These are phyloP conservation scores for Tolypocladium tropicale DNA, from an alignment of 2,329 filamentous ascomycete species.

Conservation along the genomic window DNA sequence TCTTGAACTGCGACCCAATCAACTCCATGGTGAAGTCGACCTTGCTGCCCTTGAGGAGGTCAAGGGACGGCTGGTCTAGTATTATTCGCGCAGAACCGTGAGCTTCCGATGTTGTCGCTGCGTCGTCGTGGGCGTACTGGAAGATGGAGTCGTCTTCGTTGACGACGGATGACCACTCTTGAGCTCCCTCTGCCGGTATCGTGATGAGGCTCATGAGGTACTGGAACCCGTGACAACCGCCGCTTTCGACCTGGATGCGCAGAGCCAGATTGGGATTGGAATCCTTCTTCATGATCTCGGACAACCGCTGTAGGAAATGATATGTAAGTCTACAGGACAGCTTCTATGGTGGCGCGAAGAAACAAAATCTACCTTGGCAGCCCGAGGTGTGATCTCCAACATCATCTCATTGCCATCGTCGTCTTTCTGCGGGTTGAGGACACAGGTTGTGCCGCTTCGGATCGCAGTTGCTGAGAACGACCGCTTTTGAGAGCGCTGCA, in stretches of 20 bases:
- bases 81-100: slow-evolving; percentile 61
- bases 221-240: slow-evolving; percentile 96
- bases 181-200: slow-evolving; percentile 31
- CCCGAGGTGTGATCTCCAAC: slow-evolving; percentile 75
- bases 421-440: slow-evolving; percentile 65
- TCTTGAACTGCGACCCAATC: slow-evolving; percentile 84
- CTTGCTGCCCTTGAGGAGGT: slow-evolving; percentile 84
- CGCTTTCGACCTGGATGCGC: slow-evolving; percentile 85
- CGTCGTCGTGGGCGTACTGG: slow-evolving; percentile 49
- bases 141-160: slow-evolving; percentile 83
- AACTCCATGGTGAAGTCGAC: slow-evolving; percentile 95
- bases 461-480: slow-evolving; percentile 27
- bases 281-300: slow-evolving; percentile 64
- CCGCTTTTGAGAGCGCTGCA: slow-evolving; percentile 5
- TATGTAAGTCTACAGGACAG: neutral
- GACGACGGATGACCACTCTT: slow-evolving; percentile 24
- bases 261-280: slow-evolving; percentile 71
- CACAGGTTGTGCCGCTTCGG: slow-evolving; percentile 33
- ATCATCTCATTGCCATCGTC: slow-evolving; percentile 78
- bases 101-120: slow-evolving; percentile 14
- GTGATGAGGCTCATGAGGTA: slow-evolving; percentile 84
- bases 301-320: slow-evolving; percentile 47
- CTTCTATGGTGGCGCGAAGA: neutral
- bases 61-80: slow-evolving; percentile 77
- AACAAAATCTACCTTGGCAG: slow-evolving; percentile 55